phyloP scores from a whole-genome alignment of 257 asterid species.

The Nicotiana sylvestris region DNA sequence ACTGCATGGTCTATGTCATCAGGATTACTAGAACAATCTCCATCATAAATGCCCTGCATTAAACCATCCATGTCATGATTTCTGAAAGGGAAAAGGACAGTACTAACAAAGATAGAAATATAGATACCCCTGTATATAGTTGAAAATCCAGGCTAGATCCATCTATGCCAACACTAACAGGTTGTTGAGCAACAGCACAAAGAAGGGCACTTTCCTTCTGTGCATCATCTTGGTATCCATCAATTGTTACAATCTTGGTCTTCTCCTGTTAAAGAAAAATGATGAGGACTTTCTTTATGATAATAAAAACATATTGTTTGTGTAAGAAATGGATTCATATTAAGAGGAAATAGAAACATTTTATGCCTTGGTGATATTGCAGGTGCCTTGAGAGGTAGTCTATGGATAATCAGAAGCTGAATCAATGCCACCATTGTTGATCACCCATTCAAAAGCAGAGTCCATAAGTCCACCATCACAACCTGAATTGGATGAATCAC shows the following conservation, averaged over 20 bases:
- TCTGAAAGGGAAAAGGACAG: background rate
- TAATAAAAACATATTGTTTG: background rate
- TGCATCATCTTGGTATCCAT: constrained; percentile 27
- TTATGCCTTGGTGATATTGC: constrained; percentile 28
- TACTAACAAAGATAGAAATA: background rate
- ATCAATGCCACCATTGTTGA: constrained; percentile 28
- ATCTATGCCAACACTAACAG: constrained; percentile 27
- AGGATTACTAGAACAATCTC: constrained; percentile 24
- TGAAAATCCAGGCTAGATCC: constrained; percentile 34
- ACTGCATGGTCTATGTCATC: constrained; percentile 23
- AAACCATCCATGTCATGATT: background rate
- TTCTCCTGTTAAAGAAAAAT: constrained; percentile 11
- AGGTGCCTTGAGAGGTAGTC: constrained; percentile 16
- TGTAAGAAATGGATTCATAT: background rate
- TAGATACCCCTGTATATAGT: constrained; percentile 24
- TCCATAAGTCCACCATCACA: constrained; percentile 35
- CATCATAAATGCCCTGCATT: constrained; percentile 24
- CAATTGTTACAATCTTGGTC: constrained; percentile 21
- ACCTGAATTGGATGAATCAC: constrained; percentile 20
- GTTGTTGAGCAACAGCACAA: constrained; percentile 33
- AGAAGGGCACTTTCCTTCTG: constrained; percentile 22
- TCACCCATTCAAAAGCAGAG: constrained; percentile 33
- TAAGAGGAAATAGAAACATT: background rate
- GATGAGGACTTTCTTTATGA: background rate
- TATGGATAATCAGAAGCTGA: constrained; percentile 30